Evolutionary conservation across 2,329 filamentous ascomycete species (phyloP), one percentile per base, ranked within the genome.

Genomic region (Shiraia sp.): DNA sequence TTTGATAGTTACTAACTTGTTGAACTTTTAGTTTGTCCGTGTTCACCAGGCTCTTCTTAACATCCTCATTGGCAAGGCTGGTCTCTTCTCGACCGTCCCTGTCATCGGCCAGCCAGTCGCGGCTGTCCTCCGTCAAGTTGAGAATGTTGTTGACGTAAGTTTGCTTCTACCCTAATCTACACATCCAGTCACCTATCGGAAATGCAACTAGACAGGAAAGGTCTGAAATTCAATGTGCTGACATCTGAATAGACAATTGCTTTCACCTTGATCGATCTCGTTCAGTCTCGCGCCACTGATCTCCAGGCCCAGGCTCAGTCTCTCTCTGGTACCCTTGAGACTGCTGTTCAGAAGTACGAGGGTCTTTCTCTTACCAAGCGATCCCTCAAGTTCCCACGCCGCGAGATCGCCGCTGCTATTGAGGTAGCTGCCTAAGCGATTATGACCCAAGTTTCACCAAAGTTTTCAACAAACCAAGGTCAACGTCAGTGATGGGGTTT

Each of bases 11-110:
- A 27, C 25, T 42, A 15, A 50, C 15, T 22, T 22, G 19, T 22
- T 4, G 7, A 19, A 6, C 1, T 3, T 10, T 16, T 2, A 55
- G 50, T 55, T 55, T 27, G 52, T 53, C 10, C 47, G 47, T 10
- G 47, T 49, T 15, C 50, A 55, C 25, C 49, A 55, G 5, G 35
- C 6, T 8, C 42, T 55, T n/a, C 32, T 55, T 12, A 53, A 55
- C 40, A 49, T 49, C 12, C 36, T 55, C 15, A 53, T 51, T 19
- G 47, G 47, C 10, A 55, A 55, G 33, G 40, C 52, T 19, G 48
- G 45, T 2, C 23, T 56, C 3, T 46, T 54, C 41, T 3, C 16
- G 2, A 48, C 45, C 8, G 40, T 52, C 1, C 53, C 53, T 0
- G 10, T 52, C 23, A 32, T 56, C 7, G 53, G 53, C 9, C 4